A percentile compares a stretch with the other conserved stretches of the same genome.
phyloP scores from a whole-genome alignment of 345 rosid genomes.

The Populus ilicifolia region DNA sequence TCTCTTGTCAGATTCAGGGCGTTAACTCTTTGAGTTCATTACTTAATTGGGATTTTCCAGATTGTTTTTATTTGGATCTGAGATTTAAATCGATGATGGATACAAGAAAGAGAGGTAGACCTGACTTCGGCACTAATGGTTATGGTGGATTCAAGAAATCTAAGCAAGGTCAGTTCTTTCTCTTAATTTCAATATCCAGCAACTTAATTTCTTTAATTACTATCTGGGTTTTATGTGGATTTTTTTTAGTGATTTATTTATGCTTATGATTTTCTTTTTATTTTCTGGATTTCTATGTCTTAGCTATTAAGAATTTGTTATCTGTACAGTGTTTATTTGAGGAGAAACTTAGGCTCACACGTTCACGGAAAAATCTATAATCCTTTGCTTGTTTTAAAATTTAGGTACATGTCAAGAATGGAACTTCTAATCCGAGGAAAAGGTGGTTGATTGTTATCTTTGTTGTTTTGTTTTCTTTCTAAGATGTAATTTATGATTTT shows the following conservation, averaged over 20 bases:
- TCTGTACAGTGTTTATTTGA: neutral
- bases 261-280: neutral
- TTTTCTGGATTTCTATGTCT: neutral
- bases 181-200: neutral
- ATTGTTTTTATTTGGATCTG: neutral
- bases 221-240: neutral
- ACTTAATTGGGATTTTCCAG: constrained; percentile 16
- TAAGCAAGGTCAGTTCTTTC: constrained; percentile 45
- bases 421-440: too few species aligned
- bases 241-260: neutral
- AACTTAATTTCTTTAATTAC: neutral
- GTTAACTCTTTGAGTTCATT: neutral
- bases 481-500: neutral
- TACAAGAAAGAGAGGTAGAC: constrained; percentile 63
- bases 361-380: neutral
- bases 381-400: neutral
- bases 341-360: neutral
- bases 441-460: neutral
- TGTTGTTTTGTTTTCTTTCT: too few species aligned
- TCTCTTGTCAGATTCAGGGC: neutral
- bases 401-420: too few species aligned
- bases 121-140: constrained; percentile 38
- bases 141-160: constrained; percentile 55
- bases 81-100: constrained; percentile 38
- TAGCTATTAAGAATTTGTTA: neutral